Evolutionary conservation across 1,284 basidiomycete genomes (phyloP).

Genomic region (Cutaneotrichosporon spelunceum): DNA sequence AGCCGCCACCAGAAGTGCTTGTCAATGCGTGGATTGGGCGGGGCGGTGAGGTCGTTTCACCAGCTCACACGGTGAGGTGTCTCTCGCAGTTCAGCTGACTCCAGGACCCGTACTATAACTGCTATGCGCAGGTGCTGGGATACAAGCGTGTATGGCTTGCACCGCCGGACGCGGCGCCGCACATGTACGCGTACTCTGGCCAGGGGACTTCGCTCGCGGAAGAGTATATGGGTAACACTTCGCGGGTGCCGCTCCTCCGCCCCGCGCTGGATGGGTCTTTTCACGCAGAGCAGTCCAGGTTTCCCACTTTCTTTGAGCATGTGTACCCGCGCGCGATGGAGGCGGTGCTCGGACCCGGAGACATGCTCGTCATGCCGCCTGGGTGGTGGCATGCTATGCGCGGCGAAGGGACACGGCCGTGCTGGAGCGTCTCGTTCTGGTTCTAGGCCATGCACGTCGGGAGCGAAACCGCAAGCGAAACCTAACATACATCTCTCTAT

Average conservation of each 20-base stretch:
- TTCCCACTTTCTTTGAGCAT: slow-evolving; percentile 57
- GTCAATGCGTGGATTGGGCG: slow-evolving; percentile 90
- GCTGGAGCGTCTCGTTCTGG: slow-evolving; percentile 52
- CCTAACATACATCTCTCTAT: slow-evolving; percentile 19
- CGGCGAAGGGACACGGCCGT: slow-evolving; percentile 58
- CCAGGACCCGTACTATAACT: slow-evolving; percentile 90
- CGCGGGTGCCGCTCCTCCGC: slow-evolving; percentile 46
- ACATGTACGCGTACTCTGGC: slow-evolving; percentile 57
- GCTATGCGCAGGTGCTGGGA: slow-evolving; percentile 86
- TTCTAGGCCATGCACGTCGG: slow-evolving; percentile 31
- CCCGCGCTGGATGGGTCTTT: slow-evolving; percentile 3
- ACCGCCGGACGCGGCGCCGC: slow-evolving; percentile 59
- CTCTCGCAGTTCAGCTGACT: slow-evolving; percentile 42
- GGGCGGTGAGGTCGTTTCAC: slow-evolving; percentile 58
- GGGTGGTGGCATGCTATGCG: slow-evolving; percentile 94
- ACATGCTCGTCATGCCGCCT: slow-evolving; percentile 79
- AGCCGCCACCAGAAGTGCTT: slow-evolving; percentile 61
- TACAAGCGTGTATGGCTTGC: slow-evolving; percentile 90
- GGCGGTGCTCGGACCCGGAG: slow-evolving; percentile 70
- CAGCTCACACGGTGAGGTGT: slow-evolving; percentile 92
- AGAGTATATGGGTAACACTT: slow-evolving; percentile 53
- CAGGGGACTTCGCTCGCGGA: slow-evolving; percentile 14
- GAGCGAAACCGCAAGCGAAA: not conserved
- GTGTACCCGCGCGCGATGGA: slow-evolving; percentile 66
- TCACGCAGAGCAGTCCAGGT: slow-evolving; percentile 18